Evolutionary conservation across 768 basidiomycete species (phyloP).

Genomic region (Mycena alexandri): DNA sequence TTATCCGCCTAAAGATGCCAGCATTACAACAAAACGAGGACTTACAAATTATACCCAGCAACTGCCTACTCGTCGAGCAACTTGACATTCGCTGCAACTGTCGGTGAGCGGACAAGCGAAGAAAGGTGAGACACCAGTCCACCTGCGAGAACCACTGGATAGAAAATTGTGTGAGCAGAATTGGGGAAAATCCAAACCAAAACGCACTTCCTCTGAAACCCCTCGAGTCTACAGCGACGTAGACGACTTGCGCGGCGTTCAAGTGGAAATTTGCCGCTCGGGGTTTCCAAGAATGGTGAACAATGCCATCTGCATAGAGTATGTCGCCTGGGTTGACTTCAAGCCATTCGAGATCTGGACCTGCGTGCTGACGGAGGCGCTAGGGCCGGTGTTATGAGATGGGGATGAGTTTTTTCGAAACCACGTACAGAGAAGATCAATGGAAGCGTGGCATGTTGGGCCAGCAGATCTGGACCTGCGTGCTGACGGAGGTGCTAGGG

Average conservation of each 20-base stretch:
- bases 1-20: too few relatives aligned
- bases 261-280: background rate
- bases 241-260: background rate
- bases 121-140: background rate
- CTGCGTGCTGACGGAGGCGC: too few relatives aligned
- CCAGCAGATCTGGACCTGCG: background rate
- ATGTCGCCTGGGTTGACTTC: background rate
- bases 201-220: slow-evolving; percentile 3
- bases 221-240: background rate
- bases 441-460: background rate
- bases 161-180: background rate
- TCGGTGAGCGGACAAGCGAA: background rate
- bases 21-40: too few relatives aligned
- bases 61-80: slow-evolving; percentile 30
- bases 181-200: background rate
- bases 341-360: background rate
- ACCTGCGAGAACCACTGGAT: slow-evolving; percentile 11
- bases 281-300: background rate
- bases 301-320: background rate
- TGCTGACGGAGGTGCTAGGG: too few relatives aligned
- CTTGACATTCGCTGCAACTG: slow-evolving; percentile 24
- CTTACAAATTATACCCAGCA: too few relatives aligned
- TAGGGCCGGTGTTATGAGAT: too few relatives aligned
- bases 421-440: too few relatives aligned
- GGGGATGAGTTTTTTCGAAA: too few relatives aligned